phyloP scores from a whole-genome alignment of 129 eudicot species.

The Pseudognaphalium luteoalbum region DNA sequence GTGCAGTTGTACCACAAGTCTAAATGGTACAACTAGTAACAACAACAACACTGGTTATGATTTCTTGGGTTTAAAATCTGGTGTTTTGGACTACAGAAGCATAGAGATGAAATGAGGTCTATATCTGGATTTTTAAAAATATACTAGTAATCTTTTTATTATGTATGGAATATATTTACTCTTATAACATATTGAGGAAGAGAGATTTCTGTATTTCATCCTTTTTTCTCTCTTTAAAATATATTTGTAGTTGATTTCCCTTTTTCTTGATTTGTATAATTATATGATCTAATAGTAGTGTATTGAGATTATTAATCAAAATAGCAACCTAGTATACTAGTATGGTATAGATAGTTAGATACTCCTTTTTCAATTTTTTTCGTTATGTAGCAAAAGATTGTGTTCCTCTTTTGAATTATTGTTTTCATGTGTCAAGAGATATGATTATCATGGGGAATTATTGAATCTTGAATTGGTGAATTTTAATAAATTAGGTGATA shows the following conservation, averaged over 20 bases:
- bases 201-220: slow-evolving; percentile 31
- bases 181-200: slow-evolving; percentile 27
- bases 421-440: slow-evolving; percentile 21
- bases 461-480: slow-evolving; percentile 10
- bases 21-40: slow-evolving; percentile 34
- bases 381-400: background rate
- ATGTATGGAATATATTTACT: slow-evolving; percentile 17
- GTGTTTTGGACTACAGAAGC: slow-evolving; percentile 84
- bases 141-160: background rate
- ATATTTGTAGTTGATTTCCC: slow-evolving; percentile 28
- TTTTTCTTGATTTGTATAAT: slow-evolving; percentile 39
- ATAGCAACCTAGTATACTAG: background rate
- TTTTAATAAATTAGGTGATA: background rate
- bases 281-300: slow-evolving; percentile 11
- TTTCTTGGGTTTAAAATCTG: slow-evolving; percentile 72
- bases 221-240: background rate
- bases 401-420: slow-evolving; percentile 15
- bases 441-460: slow-evolving; percentile 17
- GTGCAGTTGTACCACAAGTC: slow-evolving; percentile 52
- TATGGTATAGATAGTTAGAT: background rate
- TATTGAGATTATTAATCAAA: slow-evolving; percentile 10
- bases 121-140: background rate
- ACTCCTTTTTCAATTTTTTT: slow-evolving; percentile 13
- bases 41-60: slow-evolving; percentile 52
- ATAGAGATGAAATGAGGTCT: slow-evolving; percentile 76